Evolutionary conservation across 2,329 filamentous ascomycete genomes (phyloP).

Genomic region (Gyromitra esculenta): DNA sequence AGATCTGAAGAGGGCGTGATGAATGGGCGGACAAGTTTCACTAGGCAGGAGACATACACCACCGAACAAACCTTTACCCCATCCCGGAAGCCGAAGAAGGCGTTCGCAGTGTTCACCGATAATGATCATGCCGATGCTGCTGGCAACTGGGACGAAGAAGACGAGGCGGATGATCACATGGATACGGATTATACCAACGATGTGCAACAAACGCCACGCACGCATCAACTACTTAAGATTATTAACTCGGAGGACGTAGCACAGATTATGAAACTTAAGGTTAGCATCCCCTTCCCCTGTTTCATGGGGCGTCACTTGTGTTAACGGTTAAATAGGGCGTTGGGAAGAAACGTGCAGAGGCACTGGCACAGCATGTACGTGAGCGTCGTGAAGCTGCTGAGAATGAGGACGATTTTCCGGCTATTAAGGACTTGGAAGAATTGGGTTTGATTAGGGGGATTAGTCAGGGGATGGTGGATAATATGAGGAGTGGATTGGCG

Average conservation of each 20-base stretch:
- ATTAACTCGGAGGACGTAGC: constrained; percentile 72
- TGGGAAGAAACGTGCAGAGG: constrained; percentile 52
- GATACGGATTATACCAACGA: constrained; percentile 35
- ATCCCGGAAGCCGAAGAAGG: constrained; percentile 56
- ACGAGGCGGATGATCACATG: constrained; percentile 26
- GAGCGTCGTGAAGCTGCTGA: constrained; percentile 35
- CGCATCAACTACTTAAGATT: constrained; percentile 72
- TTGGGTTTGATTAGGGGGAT: constrained; percentile 53
- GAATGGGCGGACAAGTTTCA: constrained; percentile 45
- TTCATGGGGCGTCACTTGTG: constrained; percentile 9
- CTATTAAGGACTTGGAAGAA: constrained; percentile 51
- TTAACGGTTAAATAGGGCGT: constrained; percentile 39
- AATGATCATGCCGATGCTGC: constrained; percentile 61
- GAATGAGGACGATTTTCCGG: constrained; percentile 49
- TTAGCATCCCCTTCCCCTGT: not conserved
- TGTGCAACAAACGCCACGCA: constrained; percentile 66
- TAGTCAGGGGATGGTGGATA: constrained; percentile 47
- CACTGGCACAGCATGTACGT: constrained; percentile 47
- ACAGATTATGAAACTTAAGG: constrained; percentile 54
- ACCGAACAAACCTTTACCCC: constrained; percentile 38
- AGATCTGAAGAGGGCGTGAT: constrained; percentile 56
- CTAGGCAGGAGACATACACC: constrained; percentile 27
- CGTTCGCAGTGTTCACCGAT: constrained; percentile 59
- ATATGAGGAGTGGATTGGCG: constrained; percentile 49
- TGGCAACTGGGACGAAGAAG: constrained; percentile 19